Conservation (phyloP, 768 basidiomycete genomes). For the Coprinopsis marcescibilis region DNA sequence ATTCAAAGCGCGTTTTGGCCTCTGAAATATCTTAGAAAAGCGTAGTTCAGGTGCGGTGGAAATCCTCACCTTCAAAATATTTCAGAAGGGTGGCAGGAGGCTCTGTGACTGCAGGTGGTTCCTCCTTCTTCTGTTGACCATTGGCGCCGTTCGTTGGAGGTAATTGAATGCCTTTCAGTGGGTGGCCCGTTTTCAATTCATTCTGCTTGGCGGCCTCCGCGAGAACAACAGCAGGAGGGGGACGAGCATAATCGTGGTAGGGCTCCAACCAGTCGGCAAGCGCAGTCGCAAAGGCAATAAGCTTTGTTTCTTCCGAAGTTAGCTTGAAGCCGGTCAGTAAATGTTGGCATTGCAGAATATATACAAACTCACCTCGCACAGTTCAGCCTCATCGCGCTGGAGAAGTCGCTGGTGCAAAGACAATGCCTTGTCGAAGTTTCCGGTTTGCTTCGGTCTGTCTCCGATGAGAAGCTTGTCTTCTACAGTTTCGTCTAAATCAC, state of each 20-base stretch:
- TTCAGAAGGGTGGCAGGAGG: constrained; percentile 46
- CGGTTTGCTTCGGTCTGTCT: constrained; percentile 66
- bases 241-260: constrained; percentile 69
- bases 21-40: too few species aligned
- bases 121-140: constrained; percentile 59
- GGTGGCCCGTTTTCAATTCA: constrained; percentile 63
- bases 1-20: constrained; percentile 49
- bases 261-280: constrained; percentile 74
- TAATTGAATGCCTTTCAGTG: constrained; percentile 57
- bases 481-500: constrained; percentile 73
- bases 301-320: constrained; percentile 53
- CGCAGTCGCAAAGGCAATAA: constrained; percentile 55
- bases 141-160: constrained; percentile 37
- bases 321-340: constrained; percentile 35
- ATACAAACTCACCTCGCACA: constrained; percentile 38
- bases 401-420: constrained; percentile 57
- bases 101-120: constrained; percentile 58
- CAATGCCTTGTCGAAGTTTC: constrained; percentile 41
- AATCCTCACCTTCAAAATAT: constrained; percentile 71
- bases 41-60: too few species aligned
- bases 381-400: constrained; percentile 42
- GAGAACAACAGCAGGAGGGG: constrained; percentile 61
- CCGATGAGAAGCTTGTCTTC: constrained; percentile 80
- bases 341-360: constrained; percentile 9
- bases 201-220: constrained; percentile 72